Conservation (phyloP, 2,329 filamentous ascomycete genomes). For the Graphiopsis chlorocephala region DNA sequence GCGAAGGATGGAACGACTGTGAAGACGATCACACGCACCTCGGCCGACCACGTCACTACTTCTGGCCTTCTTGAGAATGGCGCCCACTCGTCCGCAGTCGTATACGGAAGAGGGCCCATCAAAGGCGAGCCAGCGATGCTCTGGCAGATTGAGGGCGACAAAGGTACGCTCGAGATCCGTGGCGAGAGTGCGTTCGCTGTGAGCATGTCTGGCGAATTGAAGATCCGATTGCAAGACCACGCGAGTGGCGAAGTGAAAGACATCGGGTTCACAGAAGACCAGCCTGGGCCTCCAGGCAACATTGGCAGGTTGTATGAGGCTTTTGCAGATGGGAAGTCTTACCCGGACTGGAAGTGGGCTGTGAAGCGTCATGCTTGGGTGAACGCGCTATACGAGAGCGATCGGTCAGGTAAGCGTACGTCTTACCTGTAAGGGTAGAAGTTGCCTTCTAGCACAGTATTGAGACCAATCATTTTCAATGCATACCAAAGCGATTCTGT, state of each 20-base stretch:
- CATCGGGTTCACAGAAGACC: neutral
- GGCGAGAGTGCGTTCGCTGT: slow-evolving; percentile 1
- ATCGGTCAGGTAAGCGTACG: neutral
- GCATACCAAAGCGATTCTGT: neutral
- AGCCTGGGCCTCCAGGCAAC: slow-evolving; percentile 1
- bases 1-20: slow-evolving; percentile 34
- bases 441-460: neutral
- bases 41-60: slow-evolving; percentile 46
- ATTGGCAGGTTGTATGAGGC: slow-evolving; percentile 14
- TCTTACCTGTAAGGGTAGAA: neutral
- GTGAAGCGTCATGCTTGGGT: slow-evolving; percentile 12
- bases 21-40: slow-evolving; percentile 38
- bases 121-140: slow-evolving; percentile 45
- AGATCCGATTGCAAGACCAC: slow-evolving; percentile 9
- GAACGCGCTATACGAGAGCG: slow-evolving; percentile 4
- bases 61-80: slow-evolving; percentile 40
- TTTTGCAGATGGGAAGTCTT: slow-evolving; percentile 4
- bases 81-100: slow-evolving; percentile 46
- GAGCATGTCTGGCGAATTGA: slow-evolving; percentile 10
- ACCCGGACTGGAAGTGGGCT: slow-evolving; percentile 13
- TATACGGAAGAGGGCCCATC: slow-evolving; percentile 51
- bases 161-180: slow-evolving; percentile 40
- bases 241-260: neutral
- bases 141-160: slow-evolving; percentile 52
- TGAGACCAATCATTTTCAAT: neutral